A percentile compares a stretch with the other conserved stretches of the same genome.
Evolutionary conservation across 768 basidiomycete genomes (phyloP).

Genomic region (Rhodocollybia butyracea): DNA sequence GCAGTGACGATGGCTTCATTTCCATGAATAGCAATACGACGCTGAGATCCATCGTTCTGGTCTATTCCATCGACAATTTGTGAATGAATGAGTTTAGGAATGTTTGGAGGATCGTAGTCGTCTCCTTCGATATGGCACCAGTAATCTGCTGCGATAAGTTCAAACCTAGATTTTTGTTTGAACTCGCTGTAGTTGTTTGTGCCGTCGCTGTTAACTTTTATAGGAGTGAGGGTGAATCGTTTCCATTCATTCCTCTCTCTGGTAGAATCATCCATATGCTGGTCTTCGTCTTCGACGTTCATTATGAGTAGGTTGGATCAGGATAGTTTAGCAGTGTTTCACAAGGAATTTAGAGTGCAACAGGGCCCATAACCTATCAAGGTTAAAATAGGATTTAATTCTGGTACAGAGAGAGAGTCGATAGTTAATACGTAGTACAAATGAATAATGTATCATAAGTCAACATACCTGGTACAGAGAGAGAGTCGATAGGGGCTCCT

Average conservation of each 20-base stretch:
- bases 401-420: neutral
- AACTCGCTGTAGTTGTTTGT: conserved; percentile 6
- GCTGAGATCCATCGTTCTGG: neutral
- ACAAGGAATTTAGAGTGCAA: too few relatives aligned
- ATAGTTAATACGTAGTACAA: neutral
- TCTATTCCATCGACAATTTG: conserved; percentile 7
- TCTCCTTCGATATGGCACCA: conserved; percentile 9
- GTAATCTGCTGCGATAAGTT: conserved; percentile 12
- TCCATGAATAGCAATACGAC: conserved; percentile 8
- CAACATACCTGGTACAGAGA: neutral
- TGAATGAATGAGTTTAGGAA: conserved; percentile 10
- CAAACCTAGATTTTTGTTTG: conserved; percentile 6
- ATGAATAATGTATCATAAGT: too few relatives aligned
- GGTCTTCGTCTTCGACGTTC: too few relatives aligned
- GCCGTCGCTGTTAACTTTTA: neutral
- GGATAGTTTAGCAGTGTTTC: too few relatives aligned
- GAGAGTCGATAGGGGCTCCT: neutral
- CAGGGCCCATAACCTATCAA: neutral
- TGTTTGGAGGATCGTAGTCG: conserved; percentile 9
- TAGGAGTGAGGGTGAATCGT: neutral
- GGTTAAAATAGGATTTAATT: neutral
- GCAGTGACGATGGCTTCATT: conserved; percentile 6
- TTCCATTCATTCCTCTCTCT: too few relatives aligned
- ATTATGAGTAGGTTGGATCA: too few relatives aligned
- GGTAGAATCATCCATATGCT: too few relatives aligned